phyloP scores from a whole-genome alignment of 495 filamentous ascomycete genomes.

The Aspergillus coremiiformis region DNA sequence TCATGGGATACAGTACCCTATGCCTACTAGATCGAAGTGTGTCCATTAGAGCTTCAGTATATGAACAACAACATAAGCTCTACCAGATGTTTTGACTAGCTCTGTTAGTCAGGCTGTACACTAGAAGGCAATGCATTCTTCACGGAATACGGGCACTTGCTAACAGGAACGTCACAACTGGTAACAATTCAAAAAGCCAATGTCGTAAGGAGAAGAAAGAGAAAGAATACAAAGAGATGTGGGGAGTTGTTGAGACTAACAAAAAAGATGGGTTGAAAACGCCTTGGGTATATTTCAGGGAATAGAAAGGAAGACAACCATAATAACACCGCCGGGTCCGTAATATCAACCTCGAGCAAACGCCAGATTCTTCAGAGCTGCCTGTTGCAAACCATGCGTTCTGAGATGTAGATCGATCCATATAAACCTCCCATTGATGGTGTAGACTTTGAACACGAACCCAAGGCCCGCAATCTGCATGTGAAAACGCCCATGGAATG shows the following conservation, averaged over 20 bases:
- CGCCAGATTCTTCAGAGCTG: conserved; percentile 24
- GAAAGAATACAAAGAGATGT: neutral
- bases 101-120: neutral
- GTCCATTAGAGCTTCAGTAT: neutral
- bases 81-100: neutral
- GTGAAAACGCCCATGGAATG: conserved; percentile 21
- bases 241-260: neutral
- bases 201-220: neutral
- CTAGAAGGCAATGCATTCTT: neutral
- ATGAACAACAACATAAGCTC: neutral
- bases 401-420: conserved; percentile 21
- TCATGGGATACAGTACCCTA: neutral
- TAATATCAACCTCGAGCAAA: conserved; percentile 21
- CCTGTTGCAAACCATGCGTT: conserved; percentile 16
- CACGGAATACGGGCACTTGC: neutral
- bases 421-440: conserved; percentile 16
- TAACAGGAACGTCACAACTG: neutral
- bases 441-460: conserved; percentile 12
- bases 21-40: neutral
- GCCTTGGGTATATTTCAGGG: conserved; percentile 27
- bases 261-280: conserved; percentile 9
- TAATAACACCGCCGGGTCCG: conserved; percentile 23
- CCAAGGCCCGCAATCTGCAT: conserved; percentile 13
- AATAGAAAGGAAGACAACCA: conserved; percentile 10
- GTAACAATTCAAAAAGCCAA: neutral